Percentiles rank a stretch among this genome's conserved stretches.
These are phyloP conservation scores for Effrenium voratum DNA, from an alignment of 73 alveolate genomes.

Conservation along the genomic window DNA sequence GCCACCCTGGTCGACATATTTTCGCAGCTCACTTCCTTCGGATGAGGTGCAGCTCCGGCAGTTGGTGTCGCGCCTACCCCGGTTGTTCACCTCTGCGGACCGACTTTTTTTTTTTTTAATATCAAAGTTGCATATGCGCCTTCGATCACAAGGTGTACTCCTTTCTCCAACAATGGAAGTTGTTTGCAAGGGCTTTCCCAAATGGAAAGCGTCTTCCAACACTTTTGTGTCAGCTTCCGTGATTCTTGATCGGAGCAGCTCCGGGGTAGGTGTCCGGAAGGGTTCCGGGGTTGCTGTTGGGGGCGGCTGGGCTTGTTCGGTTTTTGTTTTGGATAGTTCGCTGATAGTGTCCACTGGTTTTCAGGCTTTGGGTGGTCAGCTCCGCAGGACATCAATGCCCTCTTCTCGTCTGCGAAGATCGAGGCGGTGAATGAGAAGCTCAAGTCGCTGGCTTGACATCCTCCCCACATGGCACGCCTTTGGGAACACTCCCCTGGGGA, in stretches of 20 bases:
- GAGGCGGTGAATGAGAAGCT: conserved; percentile 86
- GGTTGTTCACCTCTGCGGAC: conserved; percentile 86
- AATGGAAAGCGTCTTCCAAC: not conserved
- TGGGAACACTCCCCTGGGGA: too few relatives aligned
- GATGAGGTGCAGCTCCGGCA: conserved; percentile 40
- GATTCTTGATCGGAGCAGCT: too few relatives aligned
- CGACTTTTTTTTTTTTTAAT: not conserved
- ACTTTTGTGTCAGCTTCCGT: not conserved
- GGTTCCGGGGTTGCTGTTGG: too few relatives aligned
- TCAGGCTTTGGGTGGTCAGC: not conserved
- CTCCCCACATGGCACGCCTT: too few relatives aligned
- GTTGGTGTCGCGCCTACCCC: conserved; percentile 61
- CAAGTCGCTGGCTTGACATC: not conserved
- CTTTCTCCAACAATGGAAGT: not conserved
- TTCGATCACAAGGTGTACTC: not conserved
- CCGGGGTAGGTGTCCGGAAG: too few relatives aligned
- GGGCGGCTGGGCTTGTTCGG: too few relatives aligned
- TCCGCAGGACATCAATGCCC: conserved; percentile 63
- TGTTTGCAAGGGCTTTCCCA: not conserved
- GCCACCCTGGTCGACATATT: too few relatives aligned
- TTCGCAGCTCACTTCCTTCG: too few relatives aligned
- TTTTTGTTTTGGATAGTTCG: too few relatives aligned
- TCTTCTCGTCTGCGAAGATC: conserved; percentile 89
- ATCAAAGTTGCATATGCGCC: not conserved
- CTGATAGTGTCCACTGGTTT: too few relatives aligned